These are phyloP conservation scores for Hyaloscypha bicolor DNA, from an alignment of 495 filamentous ascomycete genomes.

Conservation along the genomic window DNA sequence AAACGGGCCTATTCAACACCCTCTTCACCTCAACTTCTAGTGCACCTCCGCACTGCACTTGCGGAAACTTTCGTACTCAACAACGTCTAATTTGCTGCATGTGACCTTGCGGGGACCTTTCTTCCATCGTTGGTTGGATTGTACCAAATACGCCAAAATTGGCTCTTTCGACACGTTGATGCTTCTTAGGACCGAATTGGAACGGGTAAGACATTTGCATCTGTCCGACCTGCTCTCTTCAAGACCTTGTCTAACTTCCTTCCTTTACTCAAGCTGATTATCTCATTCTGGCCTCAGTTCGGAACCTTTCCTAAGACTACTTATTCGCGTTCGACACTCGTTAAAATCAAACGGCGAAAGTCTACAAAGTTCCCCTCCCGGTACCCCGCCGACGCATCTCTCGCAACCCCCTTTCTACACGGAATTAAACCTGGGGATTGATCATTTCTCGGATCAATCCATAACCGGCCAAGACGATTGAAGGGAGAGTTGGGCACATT, in stretches of 20 bases:
- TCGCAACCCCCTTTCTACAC: background rate
- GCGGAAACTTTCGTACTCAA: background rate
- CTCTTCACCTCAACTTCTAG: background rate
- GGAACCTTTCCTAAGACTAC: background rate
- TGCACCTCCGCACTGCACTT: background rate
- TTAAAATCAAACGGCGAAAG: background rate
- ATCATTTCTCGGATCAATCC: background rate
- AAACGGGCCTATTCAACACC: background rate
- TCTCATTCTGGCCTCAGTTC: background rate
- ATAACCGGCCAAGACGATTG: background rate
- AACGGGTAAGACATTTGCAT: constrained; percentile 18
- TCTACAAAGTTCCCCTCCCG: background rate
- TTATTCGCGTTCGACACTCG: background rate
- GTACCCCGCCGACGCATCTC: background rate
- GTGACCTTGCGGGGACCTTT: background rate
- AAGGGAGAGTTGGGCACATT: background rate
- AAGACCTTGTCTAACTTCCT: background rate
- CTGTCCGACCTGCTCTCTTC: background rate
- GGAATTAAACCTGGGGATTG: background rate
- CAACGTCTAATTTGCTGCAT: background rate
- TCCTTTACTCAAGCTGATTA: background rate
- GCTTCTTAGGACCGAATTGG: background rate
- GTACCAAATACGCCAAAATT: background rate
- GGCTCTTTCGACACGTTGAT: background rate
- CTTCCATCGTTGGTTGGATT: background rate